phyloP scores from a whole-genome alignment of 495 filamentous ascomycete species.

The Cladorrhinum samala region DNA sequence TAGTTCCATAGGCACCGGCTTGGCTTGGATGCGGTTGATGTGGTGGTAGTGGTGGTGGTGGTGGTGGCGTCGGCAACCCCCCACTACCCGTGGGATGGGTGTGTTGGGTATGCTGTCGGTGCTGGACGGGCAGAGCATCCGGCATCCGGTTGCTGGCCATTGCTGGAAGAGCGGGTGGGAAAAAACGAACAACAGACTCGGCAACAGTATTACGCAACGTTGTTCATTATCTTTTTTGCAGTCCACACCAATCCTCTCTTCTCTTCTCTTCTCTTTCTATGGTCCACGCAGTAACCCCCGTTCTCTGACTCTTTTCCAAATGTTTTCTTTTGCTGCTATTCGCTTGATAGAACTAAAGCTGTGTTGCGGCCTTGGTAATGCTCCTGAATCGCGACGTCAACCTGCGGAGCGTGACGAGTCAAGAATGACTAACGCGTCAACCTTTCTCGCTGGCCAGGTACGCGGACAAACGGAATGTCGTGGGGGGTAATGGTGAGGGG shows the following conservation, averaged over 20 bases:
- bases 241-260: neutral
- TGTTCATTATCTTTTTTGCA: neutral
- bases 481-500: neutral
- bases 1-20: neutral
- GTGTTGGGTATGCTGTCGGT: neutral
- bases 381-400: no score
- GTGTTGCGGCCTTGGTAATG: no score
- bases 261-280: neutral
- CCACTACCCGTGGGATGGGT: neutral
- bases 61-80: neutral
- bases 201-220: neutral
- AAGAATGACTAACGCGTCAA: no score
- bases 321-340: no score
- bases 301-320: no score
- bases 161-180: neutral
- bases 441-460: no score
- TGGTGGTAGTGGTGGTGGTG: neutral
- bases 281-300: no score
- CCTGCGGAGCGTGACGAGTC: no score
- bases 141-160: neutral
- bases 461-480: no score
- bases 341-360: no score
- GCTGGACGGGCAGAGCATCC: neutral
- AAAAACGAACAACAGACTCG: no score
- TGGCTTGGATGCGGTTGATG: neutral